Percentiles rank a stretch among this genome's conserved stretches.
Evolutionary conservation across 495 filamentous ascomycete genomes (phyloP).

Genomic region (Immersiella caudata): DNA sequence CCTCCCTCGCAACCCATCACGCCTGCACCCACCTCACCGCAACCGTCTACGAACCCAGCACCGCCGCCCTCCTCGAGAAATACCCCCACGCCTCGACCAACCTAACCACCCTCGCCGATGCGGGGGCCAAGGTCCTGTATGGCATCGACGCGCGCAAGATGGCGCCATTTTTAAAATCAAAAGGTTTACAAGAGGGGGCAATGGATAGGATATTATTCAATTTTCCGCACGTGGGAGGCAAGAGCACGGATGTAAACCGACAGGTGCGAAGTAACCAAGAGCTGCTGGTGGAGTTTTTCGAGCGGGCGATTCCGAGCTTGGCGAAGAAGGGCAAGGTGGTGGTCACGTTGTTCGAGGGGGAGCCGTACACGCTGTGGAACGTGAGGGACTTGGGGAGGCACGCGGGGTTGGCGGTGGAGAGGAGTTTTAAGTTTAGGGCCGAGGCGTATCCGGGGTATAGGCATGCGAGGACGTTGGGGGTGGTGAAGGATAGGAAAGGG

Average conservation of each 20-base stretch:
- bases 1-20: slow-evolving; percentile 72
- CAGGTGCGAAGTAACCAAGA: slow-evolving; percentile 94
- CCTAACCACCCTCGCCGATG: slow-evolving; percentile 54
- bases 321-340: slow-evolving; percentile 67
- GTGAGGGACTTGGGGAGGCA: slow-evolving; percentile 82
- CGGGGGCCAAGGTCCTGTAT: slow-evolving; percentile 61
- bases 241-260: slow-evolving; percentile 88
- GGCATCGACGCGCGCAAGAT: slow-evolving; percentile 75
- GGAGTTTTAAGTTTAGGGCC: slow-evolving; percentile 77
- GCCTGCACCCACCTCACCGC: slow-evolving; percentile 64
- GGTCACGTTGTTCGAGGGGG: slow-evolving; percentile 87
- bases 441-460: slow-evolving; percentile 79
- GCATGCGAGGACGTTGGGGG: slow-evolving; percentile 85
- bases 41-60: slow-evolving; percentile 51
- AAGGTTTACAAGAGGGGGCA: slow-evolving; percentile 32
- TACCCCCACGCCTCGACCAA: slow-evolving; percentile 74
- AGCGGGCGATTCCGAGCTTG: slow-evolving; percentile 48
- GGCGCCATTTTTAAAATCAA: slow-evolving; percentile 41
- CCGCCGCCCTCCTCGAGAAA: slow-evolving; percentile 60
- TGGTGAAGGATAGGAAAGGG: slow-evolving; percentile 63
- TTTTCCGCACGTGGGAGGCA: slow-evolving; percentile 93
- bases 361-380: slow-evolving; percentile 96
- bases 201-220: slow-evolving; percentile 89
- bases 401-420: slow-evolving; percentile 70
- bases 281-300: slow-evolving; percentile 82